phyloP scores from a whole-genome alignment of 202 grass and related monocot genomes.

The Dendrocalamus latiflorus region DNA sequence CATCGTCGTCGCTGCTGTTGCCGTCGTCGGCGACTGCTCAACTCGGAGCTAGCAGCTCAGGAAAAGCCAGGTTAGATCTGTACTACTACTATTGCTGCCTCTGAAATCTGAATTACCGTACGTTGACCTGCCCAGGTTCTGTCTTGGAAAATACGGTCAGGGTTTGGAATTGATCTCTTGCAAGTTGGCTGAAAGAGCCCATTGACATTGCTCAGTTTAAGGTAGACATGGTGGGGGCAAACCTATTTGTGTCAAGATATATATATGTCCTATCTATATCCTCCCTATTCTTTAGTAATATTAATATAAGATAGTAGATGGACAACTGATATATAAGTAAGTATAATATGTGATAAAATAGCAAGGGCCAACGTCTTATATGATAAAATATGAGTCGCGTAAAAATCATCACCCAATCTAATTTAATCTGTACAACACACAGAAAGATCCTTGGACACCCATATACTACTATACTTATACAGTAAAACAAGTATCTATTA shows the following conservation, averaged over 20 bases:
- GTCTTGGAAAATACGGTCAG: background rate
- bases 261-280: background rate
- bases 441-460: too few relatives aligned
- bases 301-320: too few relatives aligned
- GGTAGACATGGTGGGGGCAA: background rate
- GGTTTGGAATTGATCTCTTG: background rate
- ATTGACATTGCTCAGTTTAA: background rate
- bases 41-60: background rate
- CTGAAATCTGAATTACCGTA: background rate
- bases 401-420: background rate
- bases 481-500: background rate
- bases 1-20: background rate
- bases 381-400: fast-evolving
- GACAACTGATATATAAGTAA: too few relatives aligned
- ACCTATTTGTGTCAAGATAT: background rate
- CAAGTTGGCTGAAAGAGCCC: background rate
- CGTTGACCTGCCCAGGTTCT: background rate
- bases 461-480: background rate
- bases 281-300: background rate
- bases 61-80: background rate
- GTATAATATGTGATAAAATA: too few relatives aligned
- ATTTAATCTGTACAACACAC: background rate
- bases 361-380: too few relatives aligned
- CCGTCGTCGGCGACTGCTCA: background rate
- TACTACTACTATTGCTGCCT: background rate